These are phyloP conservation scores for Suhomyces kunorum DNA, from an alignment of 1,139 yeast genomes.

Conservation along the genomic window DNA sequence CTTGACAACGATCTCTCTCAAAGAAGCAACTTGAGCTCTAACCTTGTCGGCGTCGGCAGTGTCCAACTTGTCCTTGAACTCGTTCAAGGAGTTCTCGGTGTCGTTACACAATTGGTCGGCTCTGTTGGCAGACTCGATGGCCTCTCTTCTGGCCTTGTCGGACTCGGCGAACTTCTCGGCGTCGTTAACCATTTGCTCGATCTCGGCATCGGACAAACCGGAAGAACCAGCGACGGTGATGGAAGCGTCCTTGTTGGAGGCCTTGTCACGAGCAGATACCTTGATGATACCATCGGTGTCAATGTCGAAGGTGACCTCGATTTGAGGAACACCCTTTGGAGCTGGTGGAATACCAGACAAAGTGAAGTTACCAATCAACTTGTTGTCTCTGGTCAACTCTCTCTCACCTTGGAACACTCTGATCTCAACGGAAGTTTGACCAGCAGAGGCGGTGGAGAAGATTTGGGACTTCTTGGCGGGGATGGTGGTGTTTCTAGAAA, in stretches of 20 bases:
- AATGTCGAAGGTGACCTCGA: conserved; percentile 95
- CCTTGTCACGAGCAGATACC: conserved; percentile 98
- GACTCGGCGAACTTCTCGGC: conserved; percentile 98
- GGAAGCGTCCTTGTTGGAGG: conserved; percentile 97
- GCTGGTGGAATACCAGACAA: conserved; percentile 97
- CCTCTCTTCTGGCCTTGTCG: conserved; percentile 92
- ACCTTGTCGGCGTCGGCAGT: conserved; percentile 86
- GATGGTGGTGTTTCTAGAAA: conserved; percentile 96
- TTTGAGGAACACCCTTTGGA: conserved; percentile 99
- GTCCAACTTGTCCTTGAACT: conserved; percentile 91
- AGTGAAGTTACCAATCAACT: conserved; percentile 96
- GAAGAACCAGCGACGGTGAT: conserved; percentile 99
- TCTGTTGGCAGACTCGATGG: conserved; percentile 94
- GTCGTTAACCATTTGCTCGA: conserved; percentile 97
- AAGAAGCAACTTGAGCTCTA: conserved; percentile 68
- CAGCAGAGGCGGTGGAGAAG: conserved; percentile 98
- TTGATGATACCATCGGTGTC: conserved; percentile 99
- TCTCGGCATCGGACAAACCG: conserved; percentile 94
- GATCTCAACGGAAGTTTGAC: conserved; percentile 98
- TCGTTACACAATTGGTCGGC: conserved; percentile 97
- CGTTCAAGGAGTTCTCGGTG: conserved; percentile 91
- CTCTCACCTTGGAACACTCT: conserved; percentile 99
- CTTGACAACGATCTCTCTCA: conserved; percentile 90
- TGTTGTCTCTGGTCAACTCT: conserved; percentile 98
- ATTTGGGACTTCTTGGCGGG: conserved; percentile 97